Conservation (phyloP, 495 filamentous ascomycete genomes). For the Aspergillus panamensis region DNA sequence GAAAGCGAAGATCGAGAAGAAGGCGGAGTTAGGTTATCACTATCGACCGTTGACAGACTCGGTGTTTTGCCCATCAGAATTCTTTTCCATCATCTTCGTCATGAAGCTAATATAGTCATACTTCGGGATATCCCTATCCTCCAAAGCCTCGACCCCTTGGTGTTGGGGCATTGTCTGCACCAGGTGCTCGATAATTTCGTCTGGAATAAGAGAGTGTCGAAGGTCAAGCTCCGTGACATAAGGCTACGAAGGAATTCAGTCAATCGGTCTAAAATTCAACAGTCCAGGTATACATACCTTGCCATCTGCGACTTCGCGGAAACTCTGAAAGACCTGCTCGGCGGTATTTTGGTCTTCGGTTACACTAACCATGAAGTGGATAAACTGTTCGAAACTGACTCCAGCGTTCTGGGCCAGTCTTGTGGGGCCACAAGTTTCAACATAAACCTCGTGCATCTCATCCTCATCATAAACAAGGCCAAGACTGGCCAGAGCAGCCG, state of each 20-base stretch:
- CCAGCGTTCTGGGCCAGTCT: constrained; percentile 45
- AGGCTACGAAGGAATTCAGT: constrained; percentile 47
- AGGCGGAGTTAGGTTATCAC: neutral
- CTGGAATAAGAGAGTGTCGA: constrained; percentile 87
- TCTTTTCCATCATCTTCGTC: constrained; percentile 61
- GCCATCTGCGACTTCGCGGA: constrained; percentile 94
- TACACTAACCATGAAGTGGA: constrained; percentile 97
- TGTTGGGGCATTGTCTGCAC: constrained; percentile 80
- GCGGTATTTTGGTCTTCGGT: constrained; percentile 98
- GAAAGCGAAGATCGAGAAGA: constrained; percentile 20
- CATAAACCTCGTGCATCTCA: constrained; percentile 92
- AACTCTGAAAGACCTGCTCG: constrained; percentile 95
- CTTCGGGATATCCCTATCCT: constrained; percentile 72
- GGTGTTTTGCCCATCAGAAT: constrained; percentile 19
- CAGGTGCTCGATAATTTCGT: constrained; percentile 90
- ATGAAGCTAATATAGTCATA: constrained; percentile 94
- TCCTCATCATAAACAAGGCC: constrained; percentile 92
- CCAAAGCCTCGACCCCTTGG: constrained; percentile 70
- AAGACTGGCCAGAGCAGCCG: constrained; percentile 85
- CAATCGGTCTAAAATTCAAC: neutral
- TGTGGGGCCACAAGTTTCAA: constrained; percentile 61
- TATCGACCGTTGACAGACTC: constrained; percentile 25
- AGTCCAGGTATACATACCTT: constrained; percentile 54
- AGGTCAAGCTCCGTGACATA: constrained; percentile 98
- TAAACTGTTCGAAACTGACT: constrained; percentile 98